Evolutionary conservation across 2,329 filamentous ascomycete species (phyloP).

Genomic region (Curvularia eragrostidis): DNA sequence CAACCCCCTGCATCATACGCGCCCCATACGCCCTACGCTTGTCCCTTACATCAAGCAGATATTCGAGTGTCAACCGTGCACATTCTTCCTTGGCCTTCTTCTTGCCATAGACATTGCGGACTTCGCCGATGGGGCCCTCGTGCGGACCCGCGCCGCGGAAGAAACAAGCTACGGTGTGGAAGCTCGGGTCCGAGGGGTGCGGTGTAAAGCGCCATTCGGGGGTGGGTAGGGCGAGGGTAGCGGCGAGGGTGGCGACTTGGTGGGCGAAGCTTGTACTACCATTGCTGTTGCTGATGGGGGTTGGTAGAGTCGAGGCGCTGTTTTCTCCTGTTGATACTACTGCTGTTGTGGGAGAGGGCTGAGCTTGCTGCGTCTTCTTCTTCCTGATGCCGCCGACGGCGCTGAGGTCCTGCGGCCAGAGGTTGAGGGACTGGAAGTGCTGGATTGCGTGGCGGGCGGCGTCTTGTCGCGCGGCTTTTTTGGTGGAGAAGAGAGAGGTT

Average conservation of each 20-base stretch:
- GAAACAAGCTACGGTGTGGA: constrained; percentile 47
- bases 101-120: constrained; percentile 55
- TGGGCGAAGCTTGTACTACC: constrained; percentile 13
- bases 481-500: constrained; percentile 43
- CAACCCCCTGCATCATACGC: constrained; percentile 25
- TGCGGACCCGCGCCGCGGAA: constrained; percentile 39
- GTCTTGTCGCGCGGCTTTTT: constrained; percentile 52
- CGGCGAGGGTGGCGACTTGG: constrained; percentile 30
- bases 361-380: constrained; percentile 24
- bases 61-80: constrained; percentile 51
- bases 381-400: constrained; percentile 42
- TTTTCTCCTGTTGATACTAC: neutral
- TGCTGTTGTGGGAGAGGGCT: neutral
- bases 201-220: constrained; percentile 31
- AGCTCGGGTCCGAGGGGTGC: constrained; percentile 23
- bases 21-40: constrained; percentile 25
- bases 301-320: neutral
- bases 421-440: constrained; percentile 48
- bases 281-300: neutral
- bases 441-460: constrained; percentile 52
- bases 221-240: constrained; percentile 27
- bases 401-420: constrained; percentile 35
- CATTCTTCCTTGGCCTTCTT: constrained; percentile 59
- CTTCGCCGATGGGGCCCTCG: constrained; percentile 49
- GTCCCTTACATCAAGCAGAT: constrained; percentile 48